These are phyloP conservation scores for Xerocomus spinulosus DNA, from an alignment of 768 basidiomycete genomes.

Conservation along the genomic window DNA sequence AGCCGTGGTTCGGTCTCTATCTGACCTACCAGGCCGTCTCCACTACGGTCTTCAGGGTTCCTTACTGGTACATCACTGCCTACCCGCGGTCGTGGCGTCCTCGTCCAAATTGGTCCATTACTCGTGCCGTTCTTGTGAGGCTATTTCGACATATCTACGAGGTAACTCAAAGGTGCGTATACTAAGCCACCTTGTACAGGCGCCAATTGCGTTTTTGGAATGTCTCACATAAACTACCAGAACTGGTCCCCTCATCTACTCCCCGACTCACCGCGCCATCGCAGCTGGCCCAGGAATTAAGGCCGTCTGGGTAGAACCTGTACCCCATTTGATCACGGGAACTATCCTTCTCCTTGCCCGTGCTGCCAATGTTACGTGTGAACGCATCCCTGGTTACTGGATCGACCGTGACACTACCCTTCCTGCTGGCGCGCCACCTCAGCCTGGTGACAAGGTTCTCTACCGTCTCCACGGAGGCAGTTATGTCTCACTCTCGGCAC, in stretches of 20 bases:
- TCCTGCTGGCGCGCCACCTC: conserved; percentile 17
- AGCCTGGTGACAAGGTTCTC: conserved; percentile 31
- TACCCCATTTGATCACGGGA: conserved; percentile 31
- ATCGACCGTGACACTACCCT: conserved; percentile 20
- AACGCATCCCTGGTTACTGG: conserved; percentile 36
- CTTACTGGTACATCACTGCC: conserved; percentile 22
- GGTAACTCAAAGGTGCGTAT: conserved; percentile 20
- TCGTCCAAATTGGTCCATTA: conserved; percentile 21
- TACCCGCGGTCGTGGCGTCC: conserved; percentile 22
- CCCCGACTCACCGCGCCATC: conserved; percentile 21
- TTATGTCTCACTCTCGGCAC: conserved; percentile 26
- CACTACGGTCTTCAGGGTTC: conserved; percentile 20
- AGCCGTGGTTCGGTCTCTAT: conserved; percentile 18
- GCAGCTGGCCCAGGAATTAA: conserved; percentile 20
- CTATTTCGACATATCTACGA: conserved; percentile 16
- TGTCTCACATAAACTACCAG: conserved; percentile 2
- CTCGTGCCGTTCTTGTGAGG: conserved; percentile 17
- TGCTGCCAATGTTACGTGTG: conserved; percentile 24
- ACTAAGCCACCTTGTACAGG: no score
- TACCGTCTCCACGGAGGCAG: conserved; percentile 32
- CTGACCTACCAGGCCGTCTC: conserved; percentile 19
- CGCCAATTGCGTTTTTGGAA: no score
- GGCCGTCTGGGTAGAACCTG: conserved; percentile 33
- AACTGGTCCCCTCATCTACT: conserved; percentile 15
- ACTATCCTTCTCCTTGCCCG: conserved; percentile 27